These are phyloP conservation scores for Saccharomyces uvarum DNA, from an alignment of 1,139 yeast genomes.

Conservation along the genomic window DNA sequence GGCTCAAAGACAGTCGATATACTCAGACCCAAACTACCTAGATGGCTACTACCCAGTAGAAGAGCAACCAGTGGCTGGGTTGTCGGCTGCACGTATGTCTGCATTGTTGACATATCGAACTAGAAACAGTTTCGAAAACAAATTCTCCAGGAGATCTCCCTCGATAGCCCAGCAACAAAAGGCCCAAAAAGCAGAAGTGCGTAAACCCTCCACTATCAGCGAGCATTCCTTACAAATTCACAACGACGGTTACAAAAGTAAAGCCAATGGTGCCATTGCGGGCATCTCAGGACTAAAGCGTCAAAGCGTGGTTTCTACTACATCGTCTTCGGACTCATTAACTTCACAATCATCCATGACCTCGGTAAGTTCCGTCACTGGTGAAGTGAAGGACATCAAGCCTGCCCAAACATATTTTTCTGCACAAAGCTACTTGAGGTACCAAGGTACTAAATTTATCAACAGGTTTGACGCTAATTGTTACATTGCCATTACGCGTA, in stretches of 20 bases:
- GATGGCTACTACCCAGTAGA: constrained; percentile 77
- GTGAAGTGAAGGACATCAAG: constrained; percentile 25
- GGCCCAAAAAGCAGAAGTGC: constrained; percentile 8
- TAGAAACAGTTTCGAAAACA: constrained; percentile 79
- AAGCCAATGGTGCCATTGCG: constrained; percentile 6
- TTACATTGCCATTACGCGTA: constrained; percentile 86
- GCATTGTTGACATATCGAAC: constrained; percentile 89
- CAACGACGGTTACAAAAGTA: constrained; percentile 47
- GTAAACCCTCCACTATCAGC: constrained; percentile 34
- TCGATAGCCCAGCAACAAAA: constrained; percentile 22
- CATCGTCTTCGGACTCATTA: constrained; percentile 18
- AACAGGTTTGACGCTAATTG: constrained; percentile 92
- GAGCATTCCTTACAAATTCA: constrained; percentile 57
- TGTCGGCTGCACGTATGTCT: constrained; percentile 96
- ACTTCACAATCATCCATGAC: constrained; percentile 27
- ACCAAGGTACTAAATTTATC: constrained; percentile 87
- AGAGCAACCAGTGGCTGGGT: constrained; percentile 78
- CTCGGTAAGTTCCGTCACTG: constrained; percentile 19
- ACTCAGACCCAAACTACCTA: constrained; percentile 83
- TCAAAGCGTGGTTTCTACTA: constrained; percentile 15
- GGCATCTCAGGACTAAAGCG: constrained; percentile 5
- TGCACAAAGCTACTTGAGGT: constrained; percentile 88
- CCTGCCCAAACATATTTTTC: constrained; percentile 84
- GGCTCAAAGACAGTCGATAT: constrained; percentile 92
- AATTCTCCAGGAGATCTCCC: constrained; percentile 79